Base-by-base conservation (phyloP, 768 basidiomycete species). In the Pisolithus tinctorius region DNA sequence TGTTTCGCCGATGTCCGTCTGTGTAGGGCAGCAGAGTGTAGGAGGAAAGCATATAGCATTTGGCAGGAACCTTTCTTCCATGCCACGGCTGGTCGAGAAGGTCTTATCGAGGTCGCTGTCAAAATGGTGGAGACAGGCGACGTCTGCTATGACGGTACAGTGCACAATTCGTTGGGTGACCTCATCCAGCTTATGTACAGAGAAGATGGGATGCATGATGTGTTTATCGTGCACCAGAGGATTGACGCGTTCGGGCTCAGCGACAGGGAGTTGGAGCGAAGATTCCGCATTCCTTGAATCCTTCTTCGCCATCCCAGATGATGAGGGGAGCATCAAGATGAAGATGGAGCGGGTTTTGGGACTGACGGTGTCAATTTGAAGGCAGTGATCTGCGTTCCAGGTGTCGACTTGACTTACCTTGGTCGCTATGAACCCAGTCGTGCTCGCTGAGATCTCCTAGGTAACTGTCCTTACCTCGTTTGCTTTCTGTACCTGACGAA, bases 41-140 rank as follows among this genome's bases (percentile, higher is more conserved):
- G 96, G 98, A 70, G 96, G 96, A 58, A 91, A 91, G 60, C 94
- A 95, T 55, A 96, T 98, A 58, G 93, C 95, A 1, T 98, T 95
- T 67, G 96, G 0, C 93, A 97, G 57, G 96, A 99, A 65, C 98
- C 92, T 77, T 98, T 98, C 79, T 98, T 99, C 83, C 96, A 99
- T 69, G 96, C 96, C 51, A 98, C 97, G 95, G 94, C 95, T 61
- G 95, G 20, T 20, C 20, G 20, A 20, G 20, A 20, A 20, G 20
- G 20, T 20, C 20, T 20, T 20, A 20, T 20, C 20, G 2, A 20
- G 20, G 1, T 20, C 20, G 2, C 20, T 20, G 20, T 20, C 20
- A 20, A 20, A 20, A 20, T 20, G 20, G 20, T 20, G 20, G 20
- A 20, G 20, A 20, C 20, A 20, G 20, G 20, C 1, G 2, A 96